Conservation (phyloP, 192 early-diverging fungal genomes). For the Cetraspora pellucida region DNA sequence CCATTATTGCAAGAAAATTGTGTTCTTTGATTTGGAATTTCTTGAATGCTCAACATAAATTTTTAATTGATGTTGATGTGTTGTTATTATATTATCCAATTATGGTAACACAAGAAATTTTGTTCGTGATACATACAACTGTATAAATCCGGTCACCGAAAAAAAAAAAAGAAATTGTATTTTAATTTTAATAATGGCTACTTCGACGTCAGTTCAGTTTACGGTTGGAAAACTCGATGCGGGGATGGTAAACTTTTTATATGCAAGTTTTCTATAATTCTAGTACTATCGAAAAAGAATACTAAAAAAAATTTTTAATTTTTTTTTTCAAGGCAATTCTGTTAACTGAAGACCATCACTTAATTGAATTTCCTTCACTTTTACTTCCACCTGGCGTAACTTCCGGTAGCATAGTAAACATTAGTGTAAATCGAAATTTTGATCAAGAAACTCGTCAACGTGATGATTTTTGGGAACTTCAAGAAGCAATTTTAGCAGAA, state of each 20-base stretch:
- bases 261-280: neutral
- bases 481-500: slow-evolving; percentile 79
- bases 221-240: slow-evolving; percentile 95
- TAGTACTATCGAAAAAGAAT: neutral
- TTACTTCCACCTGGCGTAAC: slow-evolving; percentile 92
- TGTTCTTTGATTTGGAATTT: slow-evolving; percentile 7
- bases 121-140: too few species aligned
- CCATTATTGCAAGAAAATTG: neutral
- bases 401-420: slow-evolving; percentile 94
- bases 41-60: neutral
- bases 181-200: neutral
- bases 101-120: too few species aligned
- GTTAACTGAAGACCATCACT: slow-evolving; percentile 96
- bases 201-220: slow-evolving; percentile 64
- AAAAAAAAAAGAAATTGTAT: neutral
- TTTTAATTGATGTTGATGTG: too few species aligned
- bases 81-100: too few species aligned
- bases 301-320: neutral
- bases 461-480: slow-evolving; percentile 79
- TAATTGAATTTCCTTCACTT: slow-evolving; percentile 97
- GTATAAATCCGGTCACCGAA: too few species aligned
- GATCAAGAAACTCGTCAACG: slow-evolving; percentile 82
- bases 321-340: slow-evolving; percentile 66
- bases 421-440: slow-evolving; percentile 89
- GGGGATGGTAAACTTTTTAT: slow-evolving; percentile 67